These are phyloP conservation scores for Saccharomycopsis microspora DNA, from an alignment of 805 yeast genomes.

Conservation along the genomic window DNA sequence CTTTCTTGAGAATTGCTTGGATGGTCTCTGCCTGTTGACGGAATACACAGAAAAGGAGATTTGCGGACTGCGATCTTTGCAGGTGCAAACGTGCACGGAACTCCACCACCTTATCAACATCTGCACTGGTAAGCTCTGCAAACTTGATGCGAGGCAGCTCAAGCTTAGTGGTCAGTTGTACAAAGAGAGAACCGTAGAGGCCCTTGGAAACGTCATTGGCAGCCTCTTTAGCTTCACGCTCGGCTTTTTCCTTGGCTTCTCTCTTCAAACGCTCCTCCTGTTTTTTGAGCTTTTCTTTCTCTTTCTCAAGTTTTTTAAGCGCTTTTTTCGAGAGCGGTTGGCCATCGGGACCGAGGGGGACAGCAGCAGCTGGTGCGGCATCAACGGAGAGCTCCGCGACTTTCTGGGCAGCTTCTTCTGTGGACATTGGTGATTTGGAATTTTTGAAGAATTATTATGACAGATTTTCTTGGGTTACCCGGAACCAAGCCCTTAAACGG, in stretches of 20 bases:
- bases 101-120: conserved; percentile 66
- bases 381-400: conserved; percentile 8
- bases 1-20: conserved; percentile 76
- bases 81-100: conserved; percentile 93
- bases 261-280: conserved; percentile 89
- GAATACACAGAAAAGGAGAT: conserved; percentile 79
- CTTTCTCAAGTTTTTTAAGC: conserved; percentile 86
- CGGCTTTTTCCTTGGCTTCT: conserved; percentile 75
- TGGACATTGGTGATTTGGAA: conserved; percentile 5
- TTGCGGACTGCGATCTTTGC: conserved; percentile 91
- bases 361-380: not conserved
- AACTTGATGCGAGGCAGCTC: conserved; percentile 53
- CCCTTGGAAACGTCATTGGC: conserved; percentile 81
- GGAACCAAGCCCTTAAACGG: too few relatives aligned
- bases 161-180: conserved; percentile 67
- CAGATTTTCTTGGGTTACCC: too few relatives aligned
- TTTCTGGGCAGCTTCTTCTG: conserved; percentile 10
- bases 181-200: conserved; percentile 81
- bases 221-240: conserved; percentile 43
- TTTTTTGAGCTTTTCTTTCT: conserved; percentile 83
- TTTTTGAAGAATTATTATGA: not conserved
- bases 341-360: conserved; percentile 52
- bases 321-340: conserved; percentile 89
- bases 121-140: conserved; percentile 30
- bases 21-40: conserved; percentile 81